Conservation (phyloP, 129 eudicot genomes). For the Saposhnikovia divaricata region DNA sequence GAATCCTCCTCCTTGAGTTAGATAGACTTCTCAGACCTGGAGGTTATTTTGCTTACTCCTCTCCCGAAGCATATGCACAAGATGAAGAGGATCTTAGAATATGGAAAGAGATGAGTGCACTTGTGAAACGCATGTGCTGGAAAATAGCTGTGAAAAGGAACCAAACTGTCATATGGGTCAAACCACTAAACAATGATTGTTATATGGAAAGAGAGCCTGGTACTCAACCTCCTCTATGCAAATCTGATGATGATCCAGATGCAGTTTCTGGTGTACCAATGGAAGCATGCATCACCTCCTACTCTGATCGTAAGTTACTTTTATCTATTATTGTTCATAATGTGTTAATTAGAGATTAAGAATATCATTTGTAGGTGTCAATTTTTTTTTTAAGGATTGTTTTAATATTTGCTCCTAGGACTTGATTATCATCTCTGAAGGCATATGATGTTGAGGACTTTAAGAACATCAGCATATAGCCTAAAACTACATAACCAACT, state of each 20-base stretch:
- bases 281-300: too few relatives aligned
- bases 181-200: constrained; percentile 88
- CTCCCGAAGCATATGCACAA: constrained; percentile 96
- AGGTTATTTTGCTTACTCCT: constrained; percentile 95
- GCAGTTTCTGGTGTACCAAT: too few relatives aligned
- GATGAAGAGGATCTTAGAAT: constrained; percentile 91
- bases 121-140: constrained; percentile 98
- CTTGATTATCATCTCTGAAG: not conserved
- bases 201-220: constrained; percentile 90
- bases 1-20: constrained; percentile 86
- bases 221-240: constrained; percentile 34
- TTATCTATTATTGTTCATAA: not conserved
- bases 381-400: not conserved
- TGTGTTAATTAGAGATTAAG: not conserved
- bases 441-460: not conserved
- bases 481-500: not conserved
- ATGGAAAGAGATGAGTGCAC: constrained; percentile 94
- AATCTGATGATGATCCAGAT: too few relatives aligned
- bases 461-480: not conserved
- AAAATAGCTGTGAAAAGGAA: constrained; percentile 79
- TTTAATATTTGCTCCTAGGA: not conserved
- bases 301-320: not conserved
- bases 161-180: constrained; percentile 95
- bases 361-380: not conserved
- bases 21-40: constrained; percentile 94